phyloP scores from a whole-genome alignment of 2,329 filamentous ascomycete genomes.

The Chrysoporthe deuterocubensis region DNA sequence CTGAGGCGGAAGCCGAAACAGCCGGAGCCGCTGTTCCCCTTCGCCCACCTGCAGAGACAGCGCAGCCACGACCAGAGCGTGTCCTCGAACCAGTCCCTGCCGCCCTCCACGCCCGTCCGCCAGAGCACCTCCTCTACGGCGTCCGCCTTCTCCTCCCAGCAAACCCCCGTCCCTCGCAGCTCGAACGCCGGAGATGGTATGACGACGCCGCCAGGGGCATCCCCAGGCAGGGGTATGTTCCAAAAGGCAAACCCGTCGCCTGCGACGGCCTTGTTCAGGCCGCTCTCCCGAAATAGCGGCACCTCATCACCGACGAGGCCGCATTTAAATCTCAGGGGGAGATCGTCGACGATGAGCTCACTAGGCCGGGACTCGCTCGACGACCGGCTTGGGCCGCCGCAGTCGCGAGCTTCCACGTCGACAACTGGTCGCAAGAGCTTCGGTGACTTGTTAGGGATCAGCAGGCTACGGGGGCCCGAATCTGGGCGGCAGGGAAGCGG shows the following conservation, averaged over 20 bases:
- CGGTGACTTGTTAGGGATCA: constrained; percentile 81
- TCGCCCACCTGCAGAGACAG: constrained; percentile 83
- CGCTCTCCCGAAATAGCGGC: constrained; percentile 55
- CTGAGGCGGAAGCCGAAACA: constrained; percentile 78
- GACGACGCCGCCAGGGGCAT: constrained; percentile 41
- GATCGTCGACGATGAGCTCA: constrained; percentile 91
- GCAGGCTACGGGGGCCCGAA: constrained; percentile 80
- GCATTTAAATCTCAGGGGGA: constrained; percentile 66
- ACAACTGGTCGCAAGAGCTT: constrained; percentile 87
- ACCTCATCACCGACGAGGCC: constrained; percentile 71
- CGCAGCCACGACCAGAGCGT: constrained; percentile 48
- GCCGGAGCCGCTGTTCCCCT: constrained; percentile 77
- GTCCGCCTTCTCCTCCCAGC: constrained; percentile 20
- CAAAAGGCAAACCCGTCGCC: constrained; percentile 48
- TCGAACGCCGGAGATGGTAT: constrained; percentile 34
- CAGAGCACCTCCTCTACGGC: constrained; percentile 27
- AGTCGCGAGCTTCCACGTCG: constrained; percentile 79
- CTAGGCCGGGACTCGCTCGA: constrained; percentile 74
- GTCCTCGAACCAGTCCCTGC: constrained; percentile 50
- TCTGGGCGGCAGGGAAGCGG: constrained; percentile 70
- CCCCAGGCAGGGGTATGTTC: constrained; percentile 38
- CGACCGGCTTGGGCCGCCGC: constrained; percentile 68
- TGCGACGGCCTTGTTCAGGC: constrained; percentile 54
- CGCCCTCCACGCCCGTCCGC: constrained; percentile 40
- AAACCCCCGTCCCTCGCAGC: constrained; percentile 33